Base-by-base conservation (phyloP, 352 stramenopile species). In the Globisporangium takayamanum region DNA sequence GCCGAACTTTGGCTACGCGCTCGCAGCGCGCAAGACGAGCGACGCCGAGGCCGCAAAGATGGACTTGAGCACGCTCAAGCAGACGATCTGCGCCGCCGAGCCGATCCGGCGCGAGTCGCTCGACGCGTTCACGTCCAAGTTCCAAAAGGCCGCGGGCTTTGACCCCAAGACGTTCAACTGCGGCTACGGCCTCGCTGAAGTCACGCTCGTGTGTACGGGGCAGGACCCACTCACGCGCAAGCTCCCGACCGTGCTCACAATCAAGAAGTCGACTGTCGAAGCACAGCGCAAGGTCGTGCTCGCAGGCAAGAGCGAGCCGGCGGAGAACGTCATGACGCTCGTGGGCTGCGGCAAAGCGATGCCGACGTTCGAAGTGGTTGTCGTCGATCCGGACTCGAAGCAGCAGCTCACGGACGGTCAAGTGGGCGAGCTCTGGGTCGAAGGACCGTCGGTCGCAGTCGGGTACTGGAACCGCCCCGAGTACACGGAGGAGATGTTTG, bases 401-500 rank as follows among this genome's bases (percentile, higher is more conserved):
- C 64, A 79, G 57, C 22, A 50, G 42, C 53, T 88, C 26, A 59
- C 66, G 36, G 80, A 90, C 26, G 57, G 74, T 30, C 66, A 84
- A 28, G 73, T 92, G 2, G 95, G 95, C 50, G 95, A 98, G 63
- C 88, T 98, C 44, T 98, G 94, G 93, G 76, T 98, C 7, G 68
- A 86, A 48, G 94, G 89, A n/a, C 74, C 78, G 7, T 89, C 79
- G 5, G 80, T 91, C 11, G 70, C 80, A 2, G 39, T 77, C 20
- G 84, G 84, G 12, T 94, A 94, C 64, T 94, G 77, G 74, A 82
- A 89, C 57, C 78, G 73, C 22, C 60, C 74, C 0, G 72, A 91
- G 8, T 80, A 86, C 63, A 89, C 81, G 2, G 63, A 85, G 45
- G 71, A 92, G 55, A 81, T 84, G 76, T 94, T 92, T 62, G 59